Evolutionary conservation across 495 filamentous ascomycete genomes (phyloP).

Genomic region (Wilcoxina mikolae): DNA sequence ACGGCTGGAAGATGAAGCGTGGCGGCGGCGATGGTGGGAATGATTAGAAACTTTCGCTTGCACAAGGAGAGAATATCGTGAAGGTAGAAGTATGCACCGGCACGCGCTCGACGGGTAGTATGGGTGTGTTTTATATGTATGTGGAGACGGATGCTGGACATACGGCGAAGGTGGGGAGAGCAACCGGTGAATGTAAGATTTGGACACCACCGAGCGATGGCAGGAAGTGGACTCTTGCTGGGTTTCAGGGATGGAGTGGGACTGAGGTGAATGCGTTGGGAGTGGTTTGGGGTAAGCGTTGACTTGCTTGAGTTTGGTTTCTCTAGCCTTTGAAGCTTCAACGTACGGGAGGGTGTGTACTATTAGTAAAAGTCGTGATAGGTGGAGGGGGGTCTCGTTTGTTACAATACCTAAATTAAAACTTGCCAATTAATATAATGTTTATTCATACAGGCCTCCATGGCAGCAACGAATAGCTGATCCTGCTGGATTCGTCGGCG

Average conservation of each 20-base stretch:
- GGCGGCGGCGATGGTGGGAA: constrained; percentile 40
- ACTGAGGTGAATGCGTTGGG: constrained; percentile 3
- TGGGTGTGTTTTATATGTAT: not conserved
- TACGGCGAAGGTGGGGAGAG: not conserved
- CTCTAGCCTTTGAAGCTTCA: too few species aligned
- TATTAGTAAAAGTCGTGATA: too few species aligned
- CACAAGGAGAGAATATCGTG: not conserved
- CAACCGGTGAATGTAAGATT: not conserved
- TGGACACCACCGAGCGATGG: not conserved
- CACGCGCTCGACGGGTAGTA: not conserved
- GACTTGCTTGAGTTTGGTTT: too few species aligned
- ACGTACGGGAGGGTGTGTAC: too few species aligned
- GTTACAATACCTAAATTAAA: too few species aligned
- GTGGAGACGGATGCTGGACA: not conserved
- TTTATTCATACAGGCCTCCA: too few species aligned
- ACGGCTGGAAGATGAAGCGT: constrained; percentile 36
- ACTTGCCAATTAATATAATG: too few species aligned
- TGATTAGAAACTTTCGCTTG: not conserved
- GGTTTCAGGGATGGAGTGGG: constrained; percentile 5
- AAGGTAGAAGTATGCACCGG: constrained; percentile 1
- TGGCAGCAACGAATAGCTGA: too few species aligned
- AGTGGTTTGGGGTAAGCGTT: constrained; percentile 7
- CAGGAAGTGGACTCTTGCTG: not conserved
- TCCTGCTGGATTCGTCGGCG: too few species aligned
- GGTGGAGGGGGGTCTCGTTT: too few species aligned